phyloP scores from a whole-genome alignment of 495 filamentous ascomycete genomes.

The Friedmanniomyces simplex region DNA sequence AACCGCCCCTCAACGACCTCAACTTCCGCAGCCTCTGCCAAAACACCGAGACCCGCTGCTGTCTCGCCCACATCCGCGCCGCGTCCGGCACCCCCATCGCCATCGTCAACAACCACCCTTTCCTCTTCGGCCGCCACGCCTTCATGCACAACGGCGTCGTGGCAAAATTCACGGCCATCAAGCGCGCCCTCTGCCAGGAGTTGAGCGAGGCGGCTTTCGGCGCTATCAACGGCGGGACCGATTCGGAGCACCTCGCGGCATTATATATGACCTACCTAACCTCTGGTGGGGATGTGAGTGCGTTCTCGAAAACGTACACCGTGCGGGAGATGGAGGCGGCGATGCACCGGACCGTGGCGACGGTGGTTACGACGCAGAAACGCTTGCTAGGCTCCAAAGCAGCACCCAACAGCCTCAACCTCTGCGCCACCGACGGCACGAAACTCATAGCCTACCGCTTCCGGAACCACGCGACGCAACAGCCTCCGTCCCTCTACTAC shows the following conservation, averaged over 20 bases:
- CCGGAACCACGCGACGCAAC: conserved; percentile 38
- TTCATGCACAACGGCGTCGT: conserved; percentile 45
- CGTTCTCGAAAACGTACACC: conserved; percentile 35
- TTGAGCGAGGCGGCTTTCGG: conserved; percentile 36
- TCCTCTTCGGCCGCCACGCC: conserved; percentile 39
- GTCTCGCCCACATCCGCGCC: conserved; percentile 40
- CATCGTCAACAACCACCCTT: conserved; percentile 42
- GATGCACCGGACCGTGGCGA: conserved; percentile 33
- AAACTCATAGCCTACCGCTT: conserved; percentile 37
- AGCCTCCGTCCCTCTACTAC: conserved; percentile 42
- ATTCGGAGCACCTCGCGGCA: conserved; percentile 42
- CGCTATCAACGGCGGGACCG: conserved; percentile 39
- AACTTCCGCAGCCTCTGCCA: conserved; percentile 38
- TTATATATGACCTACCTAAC: conserved; percentile 41
- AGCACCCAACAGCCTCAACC: conserved; percentile 35
- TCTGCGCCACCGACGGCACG: conserved; percentile 34
- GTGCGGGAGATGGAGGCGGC: conserved; percentile 33
- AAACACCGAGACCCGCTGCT: conserved; percentile 34
- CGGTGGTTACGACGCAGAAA: conserved; percentile 35
- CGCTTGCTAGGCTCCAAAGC: conserved; percentile 28
- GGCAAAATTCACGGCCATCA: conserved; percentile 34
- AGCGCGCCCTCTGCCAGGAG: conserved; percentile 31
- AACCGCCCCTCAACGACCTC: conserved; percentile 38
- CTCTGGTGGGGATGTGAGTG: conserved; percentile 13
- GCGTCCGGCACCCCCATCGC: conserved; percentile 35